Evolutionary conservation across 495 filamentous ascomycete species (phyloP).

Genomic region (Neurospora sp.): DNA sequence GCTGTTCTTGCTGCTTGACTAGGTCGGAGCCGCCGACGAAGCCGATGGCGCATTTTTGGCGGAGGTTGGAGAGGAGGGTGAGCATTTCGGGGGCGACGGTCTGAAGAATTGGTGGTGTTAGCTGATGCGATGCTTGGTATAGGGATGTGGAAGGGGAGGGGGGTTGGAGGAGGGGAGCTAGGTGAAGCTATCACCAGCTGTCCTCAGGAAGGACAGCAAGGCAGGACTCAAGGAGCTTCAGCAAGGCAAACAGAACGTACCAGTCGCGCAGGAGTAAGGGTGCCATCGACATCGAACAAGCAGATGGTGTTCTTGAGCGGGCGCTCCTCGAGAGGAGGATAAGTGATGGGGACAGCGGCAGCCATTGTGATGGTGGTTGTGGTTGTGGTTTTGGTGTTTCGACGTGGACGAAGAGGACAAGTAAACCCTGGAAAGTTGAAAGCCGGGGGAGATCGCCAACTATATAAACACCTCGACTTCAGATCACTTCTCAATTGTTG

Average conservation of each 20-base stretch:
- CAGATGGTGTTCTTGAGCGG: slow-evolving; percentile 81
- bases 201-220: not conserved
- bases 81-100: slow-evolving; percentile 70
- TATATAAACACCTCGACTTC: not conserved
- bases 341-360: slow-evolving; percentile 17
- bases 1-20: slow-evolving; percentile 90
- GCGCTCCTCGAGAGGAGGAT: slow-evolving; percentile 69
- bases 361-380: slow-evolving; percentile 23
- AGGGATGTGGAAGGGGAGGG: not conserved
- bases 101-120: slow-evolving; percentile 27
- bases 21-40: slow-evolving; percentile 85
- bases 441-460: not conserved
- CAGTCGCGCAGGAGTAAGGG: slow-evolving; percentile 66
- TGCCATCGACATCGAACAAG: slow-evolving; percentile 90
- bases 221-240: not conserved
- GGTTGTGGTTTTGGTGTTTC: not conserved
- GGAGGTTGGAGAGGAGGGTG: slow-evolving; percentile 61
- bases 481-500: not conserved
- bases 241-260: slow-evolving; percentile 36
- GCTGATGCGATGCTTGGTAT: not conserved
- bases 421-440: not conserved
- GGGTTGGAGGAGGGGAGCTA: not conserved
- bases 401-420: not conserved
- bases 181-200: not conserved
- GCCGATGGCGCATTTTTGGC: slow-evolving; percentile 84